phyloP scores from a whole-genome alignment of 1,139 yeast genomes.

The Candida labiduridarum region DNA sequence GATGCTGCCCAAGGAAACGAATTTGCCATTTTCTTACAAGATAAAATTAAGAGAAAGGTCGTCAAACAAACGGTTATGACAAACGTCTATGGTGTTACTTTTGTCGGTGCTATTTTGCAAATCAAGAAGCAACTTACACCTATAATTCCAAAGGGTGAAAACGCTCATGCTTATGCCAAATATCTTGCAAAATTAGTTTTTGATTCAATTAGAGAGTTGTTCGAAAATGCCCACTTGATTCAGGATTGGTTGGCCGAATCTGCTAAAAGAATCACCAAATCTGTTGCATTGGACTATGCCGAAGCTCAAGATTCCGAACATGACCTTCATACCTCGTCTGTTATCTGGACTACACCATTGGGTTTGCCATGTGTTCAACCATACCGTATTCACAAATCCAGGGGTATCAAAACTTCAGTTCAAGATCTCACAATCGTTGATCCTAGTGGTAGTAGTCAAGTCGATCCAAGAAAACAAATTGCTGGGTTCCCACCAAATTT shows the following conservation, averaged over 20 bases:
- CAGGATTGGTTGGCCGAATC: slow-evolving; percentile 96
- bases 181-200: slow-evolving; percentile 82
- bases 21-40: slow-evolving; percentile 56
- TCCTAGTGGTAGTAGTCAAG: slow-evolving; percentile 80
- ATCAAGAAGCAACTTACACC: slow-evolving; percentile 65
- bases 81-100: slow-evolving; percentile 96
- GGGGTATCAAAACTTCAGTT: slow-evolving; percentile 71
- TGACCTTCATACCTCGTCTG: slow-evolving; percentile 71
- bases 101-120: slow-evolving; percentile 89
- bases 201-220: slow-evolving; percentile 80
- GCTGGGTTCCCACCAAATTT: slow-evolving; percentile 96
- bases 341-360: slow-evolving; percentile 96
- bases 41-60: slow-evolving; percentile 77
- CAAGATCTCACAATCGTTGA: slow-evolving; percentile 83
- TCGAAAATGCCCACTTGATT: slow-evolving; percentile 89
- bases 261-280: slow-evolving; percentile 78
- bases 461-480: slow-evolving; percentile 85
- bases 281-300: slow-evolving; percentile 64
- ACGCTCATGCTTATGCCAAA: slow-evolving; percentile 49
- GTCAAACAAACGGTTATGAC: slow-evolving; percentile 99
- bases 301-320: slow-evolving; percentile 16
- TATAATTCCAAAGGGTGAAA: slow-evolving; percentile 44
- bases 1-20: slow-evolving; percentile 62
- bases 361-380: slow-evolving; percentile 97
- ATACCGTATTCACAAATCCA: slow-evolving; percentile 68